These are phyloP conservation scores for Pseudisothecium myosuroides DNA, from an alignment of 225 moss, liverwort and hornwort genomes.

Conservation along the genomic window DNA sequence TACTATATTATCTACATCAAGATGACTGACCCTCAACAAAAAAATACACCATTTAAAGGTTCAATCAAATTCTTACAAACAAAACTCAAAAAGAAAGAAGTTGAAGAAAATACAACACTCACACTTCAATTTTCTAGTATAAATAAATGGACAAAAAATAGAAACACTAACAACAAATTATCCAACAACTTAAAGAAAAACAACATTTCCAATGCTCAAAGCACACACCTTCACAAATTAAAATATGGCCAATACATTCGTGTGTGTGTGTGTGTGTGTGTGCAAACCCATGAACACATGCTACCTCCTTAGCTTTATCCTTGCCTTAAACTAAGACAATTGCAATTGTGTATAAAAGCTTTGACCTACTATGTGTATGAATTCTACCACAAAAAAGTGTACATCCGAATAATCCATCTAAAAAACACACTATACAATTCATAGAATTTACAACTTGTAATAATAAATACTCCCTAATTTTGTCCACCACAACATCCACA, in stretches of 20 bases:
- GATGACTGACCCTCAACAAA: fast-evolving
- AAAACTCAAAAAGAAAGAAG: too few species aligned
- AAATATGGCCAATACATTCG: neutral
- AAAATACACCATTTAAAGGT: too few species aligned
- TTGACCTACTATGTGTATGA: neutral
- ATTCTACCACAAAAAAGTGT: too few species aligned
- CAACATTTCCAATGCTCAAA: neutral
- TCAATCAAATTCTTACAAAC: too few species aligned
- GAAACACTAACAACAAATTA: neutral
- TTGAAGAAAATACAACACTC: too few species aligned
- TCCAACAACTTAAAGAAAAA: neutral
- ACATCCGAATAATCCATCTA: too few species aligned
- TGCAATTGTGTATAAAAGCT: neutral
- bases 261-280: too few species aligned
- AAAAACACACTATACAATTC: too few species aligned
- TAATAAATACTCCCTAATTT: neutral
- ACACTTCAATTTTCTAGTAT: neutral
- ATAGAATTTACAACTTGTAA: too few species aligned
- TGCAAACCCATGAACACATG: fast-evolving
- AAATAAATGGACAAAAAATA: neutral
- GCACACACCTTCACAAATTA: neutral
- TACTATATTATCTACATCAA: too few species aligned
- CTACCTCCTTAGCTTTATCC: neutral
- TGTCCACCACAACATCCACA: neutral
- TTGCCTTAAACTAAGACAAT: neutral